These are phyloP conservation scores for Fraxinus pennsylvanica DNA, from an alignment of 257 asterid genomes.

Conservation along the genomic window DNA sequence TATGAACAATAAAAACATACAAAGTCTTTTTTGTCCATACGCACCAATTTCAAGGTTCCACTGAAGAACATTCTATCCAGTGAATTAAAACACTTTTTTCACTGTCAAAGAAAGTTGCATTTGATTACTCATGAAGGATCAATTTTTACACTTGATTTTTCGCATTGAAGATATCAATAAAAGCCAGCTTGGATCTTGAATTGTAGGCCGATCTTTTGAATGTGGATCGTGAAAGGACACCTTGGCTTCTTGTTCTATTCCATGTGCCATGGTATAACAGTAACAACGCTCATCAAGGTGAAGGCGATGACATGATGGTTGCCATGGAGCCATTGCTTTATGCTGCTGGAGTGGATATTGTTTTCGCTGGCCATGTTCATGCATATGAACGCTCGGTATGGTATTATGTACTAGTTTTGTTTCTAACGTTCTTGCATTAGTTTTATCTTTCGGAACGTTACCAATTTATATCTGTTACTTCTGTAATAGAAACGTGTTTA, in stretches of 20 bases:
- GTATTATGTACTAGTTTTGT: neutral
- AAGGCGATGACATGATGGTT: slow-evolving; percentile 80
- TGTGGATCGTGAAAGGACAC: slow-evolving; percentile 71
- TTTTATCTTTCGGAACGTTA: slow-evolving; percentile 12
- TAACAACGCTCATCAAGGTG: slow-evolving; percentile 85
- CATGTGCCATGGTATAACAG: slow-evolving; percentile 98
- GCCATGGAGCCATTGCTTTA: slow-evolving; percentile 75
- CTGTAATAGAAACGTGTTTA: slow-evolving; percentile 61
- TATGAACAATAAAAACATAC: neutral
- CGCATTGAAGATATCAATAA: slow-evolving; percentile 3
- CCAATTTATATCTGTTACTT: slow-evolving; percentile 19
- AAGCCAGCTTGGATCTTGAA: slow-evolving; percentile 25
- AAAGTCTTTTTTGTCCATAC: neutral
- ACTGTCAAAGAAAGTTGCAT: neutral
- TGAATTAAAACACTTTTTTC: neutral
- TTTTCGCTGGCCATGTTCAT: slow-evolving; percentile 87
- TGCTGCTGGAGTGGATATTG: slow-evolving; percentile 72
- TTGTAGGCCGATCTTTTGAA: slow-evolving; percentile 70
- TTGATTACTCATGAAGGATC: slow-evolving; percentile 11
- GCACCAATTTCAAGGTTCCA: neutral
- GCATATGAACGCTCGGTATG: slow-evolving; percentile 95
- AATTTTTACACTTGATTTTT: neutral
- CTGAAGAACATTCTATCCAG: neutral
- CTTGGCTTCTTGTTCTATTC: slow-evolving; percentile 74
- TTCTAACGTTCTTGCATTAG: neutral